Conservation (phyloP, 257 asterid species). For the Nicotiana knightiana region DNA sequence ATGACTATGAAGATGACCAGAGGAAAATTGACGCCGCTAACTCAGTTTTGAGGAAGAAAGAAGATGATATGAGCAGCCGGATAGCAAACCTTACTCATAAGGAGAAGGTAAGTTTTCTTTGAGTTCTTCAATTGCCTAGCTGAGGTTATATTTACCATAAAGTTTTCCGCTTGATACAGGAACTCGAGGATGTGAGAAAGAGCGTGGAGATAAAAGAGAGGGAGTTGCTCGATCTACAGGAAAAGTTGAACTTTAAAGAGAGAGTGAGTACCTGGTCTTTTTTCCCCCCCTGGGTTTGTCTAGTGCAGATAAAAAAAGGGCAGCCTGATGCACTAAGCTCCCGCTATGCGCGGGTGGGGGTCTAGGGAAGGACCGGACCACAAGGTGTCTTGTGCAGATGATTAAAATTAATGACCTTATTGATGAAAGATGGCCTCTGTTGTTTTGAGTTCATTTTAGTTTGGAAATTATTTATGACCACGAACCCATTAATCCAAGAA, state of each 20-base stretch:
- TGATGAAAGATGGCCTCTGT: slow-evolving; percentile 3
- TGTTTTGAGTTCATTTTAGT: background rate
- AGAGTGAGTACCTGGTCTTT: slow-evolving; percentile 36
- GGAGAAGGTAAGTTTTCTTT: slow-evolving; percentile 61
- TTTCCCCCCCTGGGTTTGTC: background rate
- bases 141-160: background rate
- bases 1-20: slow-evolving; percentile 61
- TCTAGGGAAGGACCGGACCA: no score
- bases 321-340: no score
- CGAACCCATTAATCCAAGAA: background rate
- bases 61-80: slow-evolving; percentile 66
- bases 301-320: no score
- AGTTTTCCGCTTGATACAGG: slow-evolving; percentile 47
- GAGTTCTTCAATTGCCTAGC: background rate
- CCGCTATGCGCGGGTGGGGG: no score
- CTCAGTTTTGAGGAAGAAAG: slow-evolving; percentile 59
- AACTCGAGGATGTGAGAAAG: slow-evolving; percentile 48
- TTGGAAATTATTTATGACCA: background rate
- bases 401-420: background rate
- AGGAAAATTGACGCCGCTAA: slow-evolving; percentile 59
- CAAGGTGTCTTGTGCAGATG: background rate
- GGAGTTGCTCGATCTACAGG: slow-evolving; percentile 63
- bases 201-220: slow-evolving; percentile 67
- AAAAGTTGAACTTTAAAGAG: slow-evolving; percentile 61
- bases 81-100: slow-evolving; percentile 41